Percentiles rank a stretch among this genome's conserved stretches.
Conservation (phyloP, 306 rosid genomes). For the Calophaca sinica region DNA sequence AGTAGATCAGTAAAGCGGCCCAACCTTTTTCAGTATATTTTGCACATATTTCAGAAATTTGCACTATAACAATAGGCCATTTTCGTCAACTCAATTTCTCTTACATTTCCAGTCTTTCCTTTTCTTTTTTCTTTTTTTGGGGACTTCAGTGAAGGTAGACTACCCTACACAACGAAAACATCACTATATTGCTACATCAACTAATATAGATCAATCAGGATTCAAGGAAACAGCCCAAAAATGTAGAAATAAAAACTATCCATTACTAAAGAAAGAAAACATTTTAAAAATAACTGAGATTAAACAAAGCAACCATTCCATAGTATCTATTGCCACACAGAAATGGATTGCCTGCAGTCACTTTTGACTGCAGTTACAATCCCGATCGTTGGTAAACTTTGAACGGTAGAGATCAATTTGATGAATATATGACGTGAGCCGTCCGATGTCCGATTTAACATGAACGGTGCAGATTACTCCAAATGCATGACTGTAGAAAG, state of each 20-base stretch:
- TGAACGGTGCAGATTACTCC: too few species aligned
- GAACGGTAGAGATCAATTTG: too few species aligned
- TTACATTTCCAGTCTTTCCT: background rate
- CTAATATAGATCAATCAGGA: constrained; percentile 14
- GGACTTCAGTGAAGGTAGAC: background rate
- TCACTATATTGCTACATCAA: background rate
- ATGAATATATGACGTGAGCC: too few species aligned
- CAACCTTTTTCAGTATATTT: constrained; percentile 9
- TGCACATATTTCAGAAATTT: constrained; percentile 18
- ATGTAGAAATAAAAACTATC: constrained; percentile 19
- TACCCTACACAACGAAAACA: background rate
- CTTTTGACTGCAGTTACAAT: too few species aligned
- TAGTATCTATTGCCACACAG: background rate
- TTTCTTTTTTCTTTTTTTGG: too few species aligned
- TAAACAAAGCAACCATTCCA: constrained; percentile 49
- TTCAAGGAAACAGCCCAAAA: constrained; percentile 4
- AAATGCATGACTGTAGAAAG: too few species aligned
- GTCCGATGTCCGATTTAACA: too few species aligned
- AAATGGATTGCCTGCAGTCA: too few species aligned
- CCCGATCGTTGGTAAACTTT: too few species aligned
- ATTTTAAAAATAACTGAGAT: constrained; percentile 43
- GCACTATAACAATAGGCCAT: background rate
- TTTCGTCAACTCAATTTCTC: background rate
- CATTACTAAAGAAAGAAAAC: constrained; percentile 38
- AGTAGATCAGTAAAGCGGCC: too few species aligned